Percentiles rank a stretch among this genome's conserved stretches.
Evolutionary conservation across 768 basidiomycete species (phyloP).

Genomic region (Leccinum obscurum): DNA sequence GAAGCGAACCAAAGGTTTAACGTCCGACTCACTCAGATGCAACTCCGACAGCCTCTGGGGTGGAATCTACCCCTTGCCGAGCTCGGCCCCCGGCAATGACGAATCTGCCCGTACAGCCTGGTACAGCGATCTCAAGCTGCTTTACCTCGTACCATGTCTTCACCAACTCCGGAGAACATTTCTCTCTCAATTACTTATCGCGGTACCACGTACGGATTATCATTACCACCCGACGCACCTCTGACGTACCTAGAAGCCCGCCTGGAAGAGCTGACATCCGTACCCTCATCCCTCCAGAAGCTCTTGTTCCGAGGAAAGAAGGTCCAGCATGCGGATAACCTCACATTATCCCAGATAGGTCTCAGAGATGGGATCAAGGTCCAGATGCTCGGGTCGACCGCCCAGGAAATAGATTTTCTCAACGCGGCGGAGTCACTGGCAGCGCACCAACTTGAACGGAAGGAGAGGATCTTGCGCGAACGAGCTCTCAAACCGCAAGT

Average conservation of each 20-base stretch:
- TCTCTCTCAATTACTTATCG: conserved; percentile 43
- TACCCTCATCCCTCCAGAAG: conserved; percentile 69
- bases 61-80: too few species aligned
- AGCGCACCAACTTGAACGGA: conserved; percentile 46
- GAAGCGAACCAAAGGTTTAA: too few species aligned
- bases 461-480: conserved; percentile 59
- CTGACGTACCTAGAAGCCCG: conserved; percentile 49
- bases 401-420: conserved; percentile 54
- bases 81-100: too few species aligned
- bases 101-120: too few species aligned
- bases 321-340: conserved; percentile 28
- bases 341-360: conserved; percentile 47
- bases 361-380: conserved; percentile 65
- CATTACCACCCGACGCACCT: conserved; percentile 49
- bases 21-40: too few species aligned
- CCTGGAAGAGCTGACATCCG: conserved; percentile 63
- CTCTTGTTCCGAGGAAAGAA: conserved; percentile 72
- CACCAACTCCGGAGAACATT: conserved; percentile 10
- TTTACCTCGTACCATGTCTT: conserved; percentile 11
- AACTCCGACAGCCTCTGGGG: too few species aligned
- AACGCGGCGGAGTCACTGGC: conserved; percentile 47
- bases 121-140: too few species aligned
- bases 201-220: conserved; percentile 48
- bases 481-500: conserved; percentile 55
- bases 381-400: conserved; percentile 69